Evolutionary conservation across 176 grass and related monocot species (phyloP).

Genomic region (Ananas comosus): DNA sequence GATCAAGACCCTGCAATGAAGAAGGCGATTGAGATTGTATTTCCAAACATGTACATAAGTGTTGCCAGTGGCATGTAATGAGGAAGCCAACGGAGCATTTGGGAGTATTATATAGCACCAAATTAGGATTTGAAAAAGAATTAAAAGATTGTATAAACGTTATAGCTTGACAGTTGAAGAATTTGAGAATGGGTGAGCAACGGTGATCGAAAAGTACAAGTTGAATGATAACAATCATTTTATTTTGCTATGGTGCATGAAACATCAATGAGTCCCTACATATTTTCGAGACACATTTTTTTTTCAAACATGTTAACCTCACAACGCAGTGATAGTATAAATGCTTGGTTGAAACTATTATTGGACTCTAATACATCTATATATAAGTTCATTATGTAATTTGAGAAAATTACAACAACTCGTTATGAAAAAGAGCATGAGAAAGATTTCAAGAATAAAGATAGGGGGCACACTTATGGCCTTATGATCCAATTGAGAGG

Average conservation of each 20-base stretch:
- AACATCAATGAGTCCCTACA: constrained; percentile 1
- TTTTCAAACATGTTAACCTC: constrained; percentile 2
- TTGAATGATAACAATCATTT: no score
- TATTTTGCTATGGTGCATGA: not conserved
- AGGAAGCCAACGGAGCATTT: not conserved
- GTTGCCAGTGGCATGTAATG: constrained; percentile 4
- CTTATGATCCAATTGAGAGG: no score
- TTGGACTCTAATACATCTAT: not conserved
- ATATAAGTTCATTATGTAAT: not conserved
- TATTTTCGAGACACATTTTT: constrained; percentile 5
- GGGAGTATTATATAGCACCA: no score
- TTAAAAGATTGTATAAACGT: no score
- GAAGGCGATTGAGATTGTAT: not conserved
- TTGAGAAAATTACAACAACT: not conserved
- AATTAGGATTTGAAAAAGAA: no score
- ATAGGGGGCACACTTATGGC: not conserved
- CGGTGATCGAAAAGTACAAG: no score
- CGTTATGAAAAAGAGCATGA: constrained; percentile 13
- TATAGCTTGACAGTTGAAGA: no score
- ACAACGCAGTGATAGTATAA: constrained; percentile 5
- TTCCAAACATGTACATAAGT: not conserved
- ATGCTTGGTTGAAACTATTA: constrained; percentile 1
- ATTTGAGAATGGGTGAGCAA: no score
- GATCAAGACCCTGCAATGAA: constrained; percentile 14
- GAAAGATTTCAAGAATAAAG: not conserved